phyloP scores from a whole-genome alignment of 2,329 filamentous ascomycete genomes.

The Colletotrichum ledebouriae region DNA sequence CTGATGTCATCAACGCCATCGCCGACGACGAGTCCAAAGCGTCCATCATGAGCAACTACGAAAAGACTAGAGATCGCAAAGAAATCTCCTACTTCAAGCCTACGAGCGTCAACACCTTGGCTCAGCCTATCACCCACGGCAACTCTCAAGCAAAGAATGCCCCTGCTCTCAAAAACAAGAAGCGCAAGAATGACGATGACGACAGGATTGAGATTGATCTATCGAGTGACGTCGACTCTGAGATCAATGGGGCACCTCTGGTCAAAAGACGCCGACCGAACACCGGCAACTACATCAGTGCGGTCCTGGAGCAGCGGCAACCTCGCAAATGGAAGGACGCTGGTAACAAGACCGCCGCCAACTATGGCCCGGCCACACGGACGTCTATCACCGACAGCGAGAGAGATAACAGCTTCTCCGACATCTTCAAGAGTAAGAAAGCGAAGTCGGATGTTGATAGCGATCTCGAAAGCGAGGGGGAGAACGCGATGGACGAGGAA shows the following conservation, averaged over 20 bases:
- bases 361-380: not conserved
- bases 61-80: not conserved
- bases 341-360: not conserved
- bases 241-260: no score
- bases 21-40: not conserved
- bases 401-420: not conserved
- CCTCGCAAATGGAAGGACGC: not conserved
- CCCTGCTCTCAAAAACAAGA: not conserved
- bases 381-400: not conserved
- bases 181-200: not conserved
- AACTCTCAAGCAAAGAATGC: not conserved
- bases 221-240: no score
- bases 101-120: not conserved
- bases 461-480: not conserved
- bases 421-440: not conserved
- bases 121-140: not conserved
- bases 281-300: no score
- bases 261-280: no score
- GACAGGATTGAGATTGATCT: no score
- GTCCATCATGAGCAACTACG: not conserved
- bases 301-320: no score
- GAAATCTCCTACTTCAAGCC: slow-evolving; percentile 6
- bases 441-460: not conserved
- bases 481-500: not conserved
- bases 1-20: slow-evolving; percentile 10